Evolutionary conservation across 1,284 basidiomycete genomes (phyloP).

Genomic region (Entoloma clypeatum): DNA sequence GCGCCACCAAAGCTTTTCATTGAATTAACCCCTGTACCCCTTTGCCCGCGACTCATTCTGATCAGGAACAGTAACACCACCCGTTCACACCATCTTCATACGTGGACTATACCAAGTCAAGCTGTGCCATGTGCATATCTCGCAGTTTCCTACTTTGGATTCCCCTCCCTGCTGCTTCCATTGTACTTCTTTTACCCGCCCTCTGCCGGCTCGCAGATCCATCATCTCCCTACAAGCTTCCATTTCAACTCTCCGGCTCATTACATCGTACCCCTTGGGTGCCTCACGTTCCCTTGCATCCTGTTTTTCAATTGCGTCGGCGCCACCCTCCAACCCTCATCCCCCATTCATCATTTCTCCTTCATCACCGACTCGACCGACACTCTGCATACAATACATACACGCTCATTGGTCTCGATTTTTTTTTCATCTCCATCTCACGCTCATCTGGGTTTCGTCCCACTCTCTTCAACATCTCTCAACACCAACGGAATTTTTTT

Average conservation of each 20-base stretch:
- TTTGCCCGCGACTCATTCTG: no score
- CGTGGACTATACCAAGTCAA: no score
- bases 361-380: constrained; percentile 1
- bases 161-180: constrained; percentile 5
- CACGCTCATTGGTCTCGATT: constrained; percentile 9
- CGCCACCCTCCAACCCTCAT: constrained; percentile 5
- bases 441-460: constrained; percentile 7
- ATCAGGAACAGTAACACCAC: no score
- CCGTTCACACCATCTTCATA: no score
- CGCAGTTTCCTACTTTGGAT: constrained; percentile 1
- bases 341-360: constrained; percentile 4
- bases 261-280: neutral
- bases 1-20: no score
- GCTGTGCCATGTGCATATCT: constrained; percentile 3
- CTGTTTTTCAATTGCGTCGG: neutral
- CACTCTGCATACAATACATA: constrained; percentile 6
- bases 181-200: constrained; percentile 7
- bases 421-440: constrained; percentile 11
- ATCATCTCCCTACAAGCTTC: neutral
- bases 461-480: constrained; percentile 2
- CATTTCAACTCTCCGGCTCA: constrained; percentile 1
- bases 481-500: constrained; percentile 16
- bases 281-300: constrained; percentile 3
- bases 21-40: no score
- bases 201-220: constrained; percentile 2